A percentile compares a stretch with the other conserved stretches of the same genome.
Conservation (phyloP, 331 rosid genomes). For the Rosa hybrid region DNA sequence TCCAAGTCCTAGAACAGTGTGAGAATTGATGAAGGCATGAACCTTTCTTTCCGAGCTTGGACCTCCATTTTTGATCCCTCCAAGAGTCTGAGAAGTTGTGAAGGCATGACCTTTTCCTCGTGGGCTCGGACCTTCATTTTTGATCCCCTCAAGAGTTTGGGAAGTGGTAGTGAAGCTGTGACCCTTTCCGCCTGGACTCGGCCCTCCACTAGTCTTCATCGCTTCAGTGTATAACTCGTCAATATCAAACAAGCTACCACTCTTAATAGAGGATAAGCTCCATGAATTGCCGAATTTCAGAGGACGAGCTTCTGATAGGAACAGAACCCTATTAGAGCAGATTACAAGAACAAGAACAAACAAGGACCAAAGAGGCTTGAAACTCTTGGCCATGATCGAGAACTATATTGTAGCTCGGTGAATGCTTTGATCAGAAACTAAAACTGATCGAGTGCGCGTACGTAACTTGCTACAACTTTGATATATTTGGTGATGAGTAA, state of each 20-base stretch:
- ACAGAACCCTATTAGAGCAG: constrained; percentile 6
- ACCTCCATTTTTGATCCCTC: constrained; percentile 30
- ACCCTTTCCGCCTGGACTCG: constrained; percentile 28
- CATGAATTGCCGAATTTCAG: constrained; percentile 6
- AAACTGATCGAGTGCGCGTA: neutral
- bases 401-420: neutral
- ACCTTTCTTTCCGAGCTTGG: constrained; percentile 31
- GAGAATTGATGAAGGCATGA: constrained; percentile 23
- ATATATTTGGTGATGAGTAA: neutral
- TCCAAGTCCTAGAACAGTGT: constrained; percentile 17
- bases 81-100: constrained; percentile 26
- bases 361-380: constrained; percentile 19
- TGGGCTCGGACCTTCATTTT: constrained; percentile 29
- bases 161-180: constrained; percentile 25
- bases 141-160: constrained; percentile 28
- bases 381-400: constrained; percentile 21
- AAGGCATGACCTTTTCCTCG: constrained; percentile 34
- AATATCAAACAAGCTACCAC: constrained; percentile 11
- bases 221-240: constrained; percentile 19
- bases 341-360: constrained; percentile 8
- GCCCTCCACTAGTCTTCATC: constrained; percentile 34
- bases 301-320: constrained; percentile 32
- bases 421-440: neutral
- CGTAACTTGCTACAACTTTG: neutral
- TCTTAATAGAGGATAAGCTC: constrained; percentile 12